Evolutionary conservation across 805 yeast genomes (phyloP).

Genomic region (Yarrowia sp.): DNA sequence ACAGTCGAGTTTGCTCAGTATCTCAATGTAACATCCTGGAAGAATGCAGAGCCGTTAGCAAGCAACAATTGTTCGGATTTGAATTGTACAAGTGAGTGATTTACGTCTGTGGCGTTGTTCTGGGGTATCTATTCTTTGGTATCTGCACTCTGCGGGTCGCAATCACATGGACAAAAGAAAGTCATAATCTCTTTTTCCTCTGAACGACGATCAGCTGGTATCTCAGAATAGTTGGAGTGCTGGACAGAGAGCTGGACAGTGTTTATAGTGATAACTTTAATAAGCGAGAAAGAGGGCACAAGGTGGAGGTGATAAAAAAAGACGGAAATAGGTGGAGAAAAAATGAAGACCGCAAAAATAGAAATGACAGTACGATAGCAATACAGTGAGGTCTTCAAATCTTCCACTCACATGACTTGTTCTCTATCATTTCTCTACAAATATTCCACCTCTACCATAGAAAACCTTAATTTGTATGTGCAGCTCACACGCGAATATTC

Average conservation of each 20-base stretch:
- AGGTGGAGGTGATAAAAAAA: background rate
- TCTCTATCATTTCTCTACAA: too few species aligned
- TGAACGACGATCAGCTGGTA: background rate
- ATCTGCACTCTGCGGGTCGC: too few species aligned
- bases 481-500: slow-evolving; percentile 10
- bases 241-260: background rate
- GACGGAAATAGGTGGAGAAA: background rate
- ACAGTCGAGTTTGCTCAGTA: slow-evolving; percentile 3
- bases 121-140: background rate
- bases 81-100: background rate
- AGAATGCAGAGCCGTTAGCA: slow-evolving; percentile 1
- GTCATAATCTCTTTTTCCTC: slow-evolving; percentile 4
- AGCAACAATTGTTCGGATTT: background rate
- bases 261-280: background rate
- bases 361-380: too few species aligned
- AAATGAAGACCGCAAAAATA: background rate
- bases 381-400: too few species aligned
- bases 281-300: background rate
- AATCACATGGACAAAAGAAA: slow-evolving; percentile 9
- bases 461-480: background rate
- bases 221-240: background rate
- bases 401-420: too few species aligned
- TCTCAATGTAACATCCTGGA: slow-evolving; percentile 1
- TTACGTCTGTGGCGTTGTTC: background rate
- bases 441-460: too few species aligned